Evolutionary conservation across 257 asterid species (phyloP).

Genomic region (Prunella vulgaris): DNA sequence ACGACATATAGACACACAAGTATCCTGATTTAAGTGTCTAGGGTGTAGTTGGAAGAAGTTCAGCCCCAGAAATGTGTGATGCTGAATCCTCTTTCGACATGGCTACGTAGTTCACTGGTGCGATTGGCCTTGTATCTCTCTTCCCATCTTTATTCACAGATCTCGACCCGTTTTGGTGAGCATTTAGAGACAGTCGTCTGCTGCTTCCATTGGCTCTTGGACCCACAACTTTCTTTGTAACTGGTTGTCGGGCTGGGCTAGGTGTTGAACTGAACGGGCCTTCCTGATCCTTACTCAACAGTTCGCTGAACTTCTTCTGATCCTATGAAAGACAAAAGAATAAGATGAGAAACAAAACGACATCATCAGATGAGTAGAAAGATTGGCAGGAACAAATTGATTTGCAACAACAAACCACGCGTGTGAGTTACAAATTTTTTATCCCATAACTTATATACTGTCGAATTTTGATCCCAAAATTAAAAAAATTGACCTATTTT

Average conservation of each 20-base stretch:
- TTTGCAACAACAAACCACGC: not conserved
- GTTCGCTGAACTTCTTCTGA: slow-evolving; percentile 71
- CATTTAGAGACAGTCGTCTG: slow-evolving; percentile 74
- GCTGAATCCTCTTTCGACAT: slow-evolving; percentile 56
- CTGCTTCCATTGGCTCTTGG: slow-evolving; percentile 58
- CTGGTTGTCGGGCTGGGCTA: slow-evolving; percentile 70
- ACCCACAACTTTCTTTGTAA: slow-evolving; percentile 64
- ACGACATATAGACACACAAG: not conserved
- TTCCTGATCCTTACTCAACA: slow-evolving; percentile 64
- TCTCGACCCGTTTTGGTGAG: slow-evolving; percentile 76
- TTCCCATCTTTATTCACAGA: slow-evolving; percentile 66
- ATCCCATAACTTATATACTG: too few relatives aligned
- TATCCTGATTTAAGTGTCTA: slow-evolving; percentile 8
- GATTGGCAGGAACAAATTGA: not conserved
- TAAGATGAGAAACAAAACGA: too few relatives aligned
- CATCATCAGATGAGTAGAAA: not conserved
- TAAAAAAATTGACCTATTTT: too few relatives aligned
- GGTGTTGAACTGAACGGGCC: slow-evolving; percentile 58
- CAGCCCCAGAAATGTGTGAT: slow-evolving; percentile 33
- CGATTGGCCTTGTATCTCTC: slow-evolving; percentile 58
- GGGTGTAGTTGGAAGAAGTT: slow-evolving; percentile 36
- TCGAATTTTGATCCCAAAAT: too few relatives aligned
- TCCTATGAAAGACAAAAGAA: slow-evolving; percentile 39
- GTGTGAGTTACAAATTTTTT: too few relatives aligned
- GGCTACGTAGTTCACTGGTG: slow-evolving; percentile 76